phyloP scores from a whole-genome alignment of 768 basidiomycete genomes.

The Obba rivulosa region DNA sequence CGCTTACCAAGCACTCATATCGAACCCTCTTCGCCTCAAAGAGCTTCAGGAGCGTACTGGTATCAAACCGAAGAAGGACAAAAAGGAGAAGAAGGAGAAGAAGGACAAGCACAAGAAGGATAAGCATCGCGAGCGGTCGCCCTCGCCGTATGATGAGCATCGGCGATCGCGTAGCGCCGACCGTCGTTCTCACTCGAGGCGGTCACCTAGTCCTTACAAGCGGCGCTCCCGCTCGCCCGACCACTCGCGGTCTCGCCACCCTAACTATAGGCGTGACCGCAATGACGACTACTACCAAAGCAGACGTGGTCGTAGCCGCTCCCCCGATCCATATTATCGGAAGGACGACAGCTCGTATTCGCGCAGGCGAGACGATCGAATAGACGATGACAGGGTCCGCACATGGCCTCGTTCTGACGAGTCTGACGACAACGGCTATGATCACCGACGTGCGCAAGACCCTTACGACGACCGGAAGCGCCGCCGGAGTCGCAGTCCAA shows the following conservation, averaged over 20 bases:
- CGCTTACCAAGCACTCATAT: constrained; percentile 79
- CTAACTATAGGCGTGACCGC: constrained; percentile 19
- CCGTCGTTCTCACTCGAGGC: constrained; percentile 24
- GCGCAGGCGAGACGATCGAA: constrained; percentile 6
- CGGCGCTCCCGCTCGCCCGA: constrained; percentile 47
- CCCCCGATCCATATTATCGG: constrained; percentile 27
- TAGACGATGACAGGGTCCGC: constrained; percentile 28
- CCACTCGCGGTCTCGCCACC: constrained; percentile 25
- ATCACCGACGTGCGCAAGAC: constrained; percentile 19
- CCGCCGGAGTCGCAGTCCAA: constrained; percentile 32
- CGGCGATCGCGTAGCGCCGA: constrained; percentile 28
- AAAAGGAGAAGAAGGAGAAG: constrained; percentile 56
- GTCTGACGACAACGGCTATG: constrained; percentile 38
- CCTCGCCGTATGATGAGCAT: constrained; percentile 23
- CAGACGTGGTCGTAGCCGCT: constrained; percentile 25
- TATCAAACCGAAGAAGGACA: constrained; percentile 75
- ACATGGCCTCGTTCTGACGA: constrained; percentile 49
- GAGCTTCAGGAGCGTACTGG: constrained; percentile 79
- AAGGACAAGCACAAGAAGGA: constrained; percentile 36
- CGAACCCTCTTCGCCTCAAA: constrained; percentile 79
- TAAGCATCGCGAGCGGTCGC: constrained; percentile 23
- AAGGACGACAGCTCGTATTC: constrained; percentile 19
- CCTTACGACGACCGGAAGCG: constrained; percentile 34
- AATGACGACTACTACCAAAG: constrained; percentile 5
- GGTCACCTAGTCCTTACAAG: constrained; percentile 40